Evolutionary conservation across 192 early-diverging fungal genomes (phyloP), one percentile per base, ranked within the genome.

Genomic region (Backusella tarrabulga): DNA sequence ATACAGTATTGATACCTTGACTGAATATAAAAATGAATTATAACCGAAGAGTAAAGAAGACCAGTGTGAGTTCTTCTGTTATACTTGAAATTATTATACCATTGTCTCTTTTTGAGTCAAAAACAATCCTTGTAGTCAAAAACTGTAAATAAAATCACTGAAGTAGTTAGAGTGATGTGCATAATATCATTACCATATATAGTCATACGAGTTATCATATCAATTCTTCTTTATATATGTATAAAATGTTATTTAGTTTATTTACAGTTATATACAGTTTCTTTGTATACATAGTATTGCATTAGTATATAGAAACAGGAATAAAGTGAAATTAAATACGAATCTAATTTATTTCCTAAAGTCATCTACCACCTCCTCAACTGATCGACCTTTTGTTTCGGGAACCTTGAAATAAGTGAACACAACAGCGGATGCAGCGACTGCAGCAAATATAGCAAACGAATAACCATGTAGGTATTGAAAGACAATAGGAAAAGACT

Each of bases 381-480:
- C 73, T 36, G 83, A 83, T 72, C 84, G 71, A 29, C 87, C 87
- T 76, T 89, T 86, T 34, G 87, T 89, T 77, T 89, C 90, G 7
- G 87, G 90, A 6, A 91, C 77, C 41, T 72, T 77, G 26, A 46
- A 38, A 32, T 74, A 73, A 7, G 86, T 88, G 29, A 89, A 85
- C 11, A 68, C 60, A 21, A 80, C 67, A 26, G 63, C 73, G 6
- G 79, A 38, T 11, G 52, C 40, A 34, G 40, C 46, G 19, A 72
- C 36, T 9, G 42, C 69, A 36, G 63, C 32, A 3, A 79, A 72
- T 0, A 87, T 50, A 11, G 38, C 54, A 8, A 85, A 63, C n/a
- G 81, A 46, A 1, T 70, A 73, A 9, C 87, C 85, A 73, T 93
- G 93, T 19, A 91, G 69, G n/a, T 89, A 85, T 35, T 35, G 38